phyloP scores from a whole-genome alignment of 331 rosid species.

The Rosa hybrid region DNA sequence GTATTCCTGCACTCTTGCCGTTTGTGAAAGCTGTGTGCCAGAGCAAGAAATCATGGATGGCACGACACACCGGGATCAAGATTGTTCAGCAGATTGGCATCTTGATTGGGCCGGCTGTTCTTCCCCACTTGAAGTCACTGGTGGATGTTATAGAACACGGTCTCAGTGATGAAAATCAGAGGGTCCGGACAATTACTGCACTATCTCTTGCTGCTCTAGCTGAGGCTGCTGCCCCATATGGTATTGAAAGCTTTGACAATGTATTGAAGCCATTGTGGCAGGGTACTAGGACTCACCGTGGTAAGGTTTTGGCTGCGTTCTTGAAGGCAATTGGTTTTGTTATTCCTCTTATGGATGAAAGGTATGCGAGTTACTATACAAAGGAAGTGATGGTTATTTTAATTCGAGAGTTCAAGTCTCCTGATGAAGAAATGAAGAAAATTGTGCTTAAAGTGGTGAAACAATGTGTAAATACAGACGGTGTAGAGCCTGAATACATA shows the following conservation, averaged over 20 bases:
- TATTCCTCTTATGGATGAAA: conserved; percentile 89
- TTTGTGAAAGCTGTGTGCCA: conserved; percentile 95
- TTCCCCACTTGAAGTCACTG: conserved; percentile 87
- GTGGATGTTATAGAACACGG: conserved; percentile 93
- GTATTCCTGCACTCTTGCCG: conserved; percentile 86
- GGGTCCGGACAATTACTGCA: conserved; percentile 90
- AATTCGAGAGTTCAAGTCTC: conserved; percentile 85
- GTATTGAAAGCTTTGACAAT: conserved; percentile 94
- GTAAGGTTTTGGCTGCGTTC: conserved; percentile 93
- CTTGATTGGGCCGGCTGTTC: conserved; percentile 88
- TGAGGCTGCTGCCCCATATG: conserved; percentile 96
- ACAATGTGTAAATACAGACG: conserved; percentile 88
- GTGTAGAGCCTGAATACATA: conserved; percentile 84
- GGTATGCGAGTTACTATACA: conserved; percentile 88
- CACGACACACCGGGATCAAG: conserved; percentile 94
- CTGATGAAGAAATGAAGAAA: conserved; percentile 95
- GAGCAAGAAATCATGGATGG: conserved; percentile 97
- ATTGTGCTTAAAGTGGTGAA: conserved; percentile 91
- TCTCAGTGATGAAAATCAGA: conserved; percentile 87
- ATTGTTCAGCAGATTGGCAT: conserved; percentile 97
- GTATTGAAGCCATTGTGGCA: conserved; percentile 90
- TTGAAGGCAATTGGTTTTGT: conserved; percentile 90
- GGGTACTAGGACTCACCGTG: conserved; percentile 94
- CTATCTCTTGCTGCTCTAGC: conserved; percentile 93
- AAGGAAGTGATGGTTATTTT: conserved; percentile 89